These are phyloP conservation scores for Dioscorea zingiberensis DNA, from an alignment of 106 monocot species.

Conservation along the genomic window DNA sequence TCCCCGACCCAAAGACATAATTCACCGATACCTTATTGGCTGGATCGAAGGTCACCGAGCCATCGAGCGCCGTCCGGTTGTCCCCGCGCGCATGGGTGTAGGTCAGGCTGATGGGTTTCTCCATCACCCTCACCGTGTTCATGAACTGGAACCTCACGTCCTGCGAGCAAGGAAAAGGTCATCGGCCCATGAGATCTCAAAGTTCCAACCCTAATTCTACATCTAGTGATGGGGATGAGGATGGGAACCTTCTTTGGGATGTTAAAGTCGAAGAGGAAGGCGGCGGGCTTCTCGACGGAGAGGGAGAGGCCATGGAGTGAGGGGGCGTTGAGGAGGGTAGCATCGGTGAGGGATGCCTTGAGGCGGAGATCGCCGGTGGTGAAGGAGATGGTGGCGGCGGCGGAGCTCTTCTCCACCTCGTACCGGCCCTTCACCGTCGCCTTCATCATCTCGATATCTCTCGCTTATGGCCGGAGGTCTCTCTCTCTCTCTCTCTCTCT, in stretches of 20 bases:
- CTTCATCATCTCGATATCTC: slow-evolving; percentile 38
- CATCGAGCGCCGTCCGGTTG: slow-evolving; percentile 55
- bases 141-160: slow-evolving; percentile 90
- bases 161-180: slow-evolving; percentile 18
- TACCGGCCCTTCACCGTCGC: slow-evolving; percentile 68
- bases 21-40: slow-evolving; percentile 64
- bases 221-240: too few species aligned
- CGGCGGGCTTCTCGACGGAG: slow-evolving; percentile 75
- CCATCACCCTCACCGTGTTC: slow-evolving; percentile 53
- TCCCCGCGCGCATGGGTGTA: slow-evolving; percentile 57
- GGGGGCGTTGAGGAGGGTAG: slow-evolving; percentile 67
- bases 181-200: too few species aligned
- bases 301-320: slow-evolving; percentile 63
- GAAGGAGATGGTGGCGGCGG: slow-evolving; percentile 26
- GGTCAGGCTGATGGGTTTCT: slow-evolving; percentile 64
- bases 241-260: slow-evolving; percentile 46
- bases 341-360: slow-evolving; percentile 67
- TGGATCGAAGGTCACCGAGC: slow-evolving; percentile 55
- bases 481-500: background rate
- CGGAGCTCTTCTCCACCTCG: slow-evolving; percentile 46
- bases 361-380: slow-evolving; percentile 56
- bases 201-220: too few species aligned
- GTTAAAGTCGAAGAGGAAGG: slow-evolving; percentile 74
- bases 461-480: background rate
- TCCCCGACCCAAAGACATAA: slow-evolving; percentile 42